Evolutionary conservation across 2,329 filamentous ascomycete species (phyloP).

Genomic region (Calonectria henricotiae): DNA sequence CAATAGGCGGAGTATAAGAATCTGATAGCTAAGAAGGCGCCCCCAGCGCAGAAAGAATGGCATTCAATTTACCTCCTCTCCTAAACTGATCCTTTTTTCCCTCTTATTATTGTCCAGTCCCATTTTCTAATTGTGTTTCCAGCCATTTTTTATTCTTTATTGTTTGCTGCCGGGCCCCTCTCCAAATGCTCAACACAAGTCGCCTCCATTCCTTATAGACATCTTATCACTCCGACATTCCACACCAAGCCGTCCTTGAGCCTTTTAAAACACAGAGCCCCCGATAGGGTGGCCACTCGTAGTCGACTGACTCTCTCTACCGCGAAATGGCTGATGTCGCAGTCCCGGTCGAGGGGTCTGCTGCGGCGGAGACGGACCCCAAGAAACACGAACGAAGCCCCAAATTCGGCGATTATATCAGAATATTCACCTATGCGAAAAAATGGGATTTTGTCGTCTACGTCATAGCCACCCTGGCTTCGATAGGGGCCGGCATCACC

Average conservation of each 20-base stretch:
- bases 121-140: neutral
- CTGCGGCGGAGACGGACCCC: neutral
- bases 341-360: constrained; percentile 1
- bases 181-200: neutral
- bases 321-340: neutral
- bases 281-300: too few species aligned
- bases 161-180: neutral
- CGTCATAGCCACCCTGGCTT: constrained; percentile 53
- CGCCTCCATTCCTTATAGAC: neutral
- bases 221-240: neutral
- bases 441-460: constrained; percentile 55
- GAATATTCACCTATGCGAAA: constrained; percentile 55
- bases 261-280: too few species aligned
- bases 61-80: neutral
- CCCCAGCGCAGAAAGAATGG: neutral
- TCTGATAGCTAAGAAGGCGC: neutral
- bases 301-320: neutral
- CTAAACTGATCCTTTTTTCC: neutral
- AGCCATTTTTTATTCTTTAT: neutral
- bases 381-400: constrained; percentile 39
- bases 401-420: constrained; percentile 44
- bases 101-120: neutral
- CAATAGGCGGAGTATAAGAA: constrained; percentile 1
- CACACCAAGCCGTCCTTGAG: neutral
- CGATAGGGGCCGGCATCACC: constrained; percentile 55